Conservation (phyloP, 257 asterid genomes). For the Leptodermis oblonga region DNA sequence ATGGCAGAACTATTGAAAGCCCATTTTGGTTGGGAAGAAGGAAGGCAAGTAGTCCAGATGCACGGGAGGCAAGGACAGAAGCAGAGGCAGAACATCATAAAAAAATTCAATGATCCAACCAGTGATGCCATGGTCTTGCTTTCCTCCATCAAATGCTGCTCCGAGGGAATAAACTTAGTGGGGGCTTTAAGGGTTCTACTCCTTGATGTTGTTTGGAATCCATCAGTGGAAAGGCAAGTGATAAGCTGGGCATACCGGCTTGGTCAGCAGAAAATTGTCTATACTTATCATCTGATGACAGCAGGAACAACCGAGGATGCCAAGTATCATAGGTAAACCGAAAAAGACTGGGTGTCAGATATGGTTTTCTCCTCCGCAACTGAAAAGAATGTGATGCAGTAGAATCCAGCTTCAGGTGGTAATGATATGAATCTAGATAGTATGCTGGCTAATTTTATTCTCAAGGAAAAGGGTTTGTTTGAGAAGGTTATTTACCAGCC, state of each 20-base stretch:
- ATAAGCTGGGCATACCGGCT: conserved; percentile 73
- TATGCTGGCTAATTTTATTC: conserved; percentile 32
- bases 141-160: conserved; percentile 67
- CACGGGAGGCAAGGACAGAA: conserved; percentile 35
- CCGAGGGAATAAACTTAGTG: conserved; percentile 71
- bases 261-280: conserved; percentile 67
- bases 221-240: conserved; percentile 73
- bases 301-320: conserved; percentile 38
- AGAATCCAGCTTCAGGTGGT: conserved; percentile 3
- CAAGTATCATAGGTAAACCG: conserved; percentile 40
- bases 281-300: conserved; percentile 58
- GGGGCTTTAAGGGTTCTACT: conserved; percentile 84
- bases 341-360: conserved; percentile 48
- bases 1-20: conserved; percentile 35
- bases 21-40: conserved; percentile 49
- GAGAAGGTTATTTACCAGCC: no score
- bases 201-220: conserved; percentile 81
- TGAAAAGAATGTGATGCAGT: not conserved
- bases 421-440: conserved; percentile 48
- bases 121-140: conserved; percentile 51
- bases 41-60: conserved; percentile 57
- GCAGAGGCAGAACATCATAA: conserved; percentile 37
- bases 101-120: conserved; percentile 38
- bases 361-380: conserved; percentile 39
- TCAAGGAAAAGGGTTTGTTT: conserved; percentile 21